These are phyloP conservation scores for Penicillium fimorum DNA, from an alignment of 495 filamentous ascomycete species.

Conservation along the genomic window DNA sequence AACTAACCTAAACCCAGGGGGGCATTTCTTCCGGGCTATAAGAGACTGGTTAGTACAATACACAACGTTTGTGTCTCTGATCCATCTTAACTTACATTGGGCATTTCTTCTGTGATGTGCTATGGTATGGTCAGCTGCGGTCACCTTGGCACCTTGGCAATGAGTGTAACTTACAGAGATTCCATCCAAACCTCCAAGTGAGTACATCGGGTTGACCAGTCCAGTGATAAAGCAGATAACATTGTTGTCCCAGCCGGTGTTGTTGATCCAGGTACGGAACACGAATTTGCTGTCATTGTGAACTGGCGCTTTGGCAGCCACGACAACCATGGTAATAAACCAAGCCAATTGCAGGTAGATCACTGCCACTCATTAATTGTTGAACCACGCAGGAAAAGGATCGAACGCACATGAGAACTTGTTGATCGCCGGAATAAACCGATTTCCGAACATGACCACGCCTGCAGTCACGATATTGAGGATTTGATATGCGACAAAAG, in stretches of 20 bases:
- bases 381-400: background rate
- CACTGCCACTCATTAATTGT: slow-evolving; percentile 23
- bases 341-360: slow-evolving; percentile 65
- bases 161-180: slow-evolving; percentile 32
- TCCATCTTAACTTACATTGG: slow-evolving; percentile 46
- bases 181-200: slow-evolving; percentile 69
- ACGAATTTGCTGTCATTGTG: slow-evolving; percentile 62
- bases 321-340: slow-evolving; percentile 66
- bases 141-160: background rate
- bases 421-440: slow-evolving; percentile 36
- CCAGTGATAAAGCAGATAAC: slow-evolving; percentile 76
- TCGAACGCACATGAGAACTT: slow-evolving; percentile 34
- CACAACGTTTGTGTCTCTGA: background rate
- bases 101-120: slow-evolving; percentile 78
- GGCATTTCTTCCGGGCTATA: slow-evolving; percentile 32
- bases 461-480: slow-evolving; percentile 31
- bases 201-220: slow-evolving; percentile 74
- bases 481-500: slow-evolving; percentile 36
- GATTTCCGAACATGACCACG: slow-evolving; percentile 40
- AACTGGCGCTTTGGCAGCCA: slow-evolving; percentile 51
- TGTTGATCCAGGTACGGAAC: slow-evolving; percentile 63
- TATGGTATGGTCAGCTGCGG: slow-evolving; percentile 25
- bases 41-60: slow-evolving; percentile 1
- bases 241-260: slow-evolving; percentile 63
- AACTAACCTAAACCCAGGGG: slow-evolving; percentile 32